phyloP scores from a whole-genome alignment of 2,329 filamentous ascomycete genomes.

The Colletotrichum sp. region DNA sequence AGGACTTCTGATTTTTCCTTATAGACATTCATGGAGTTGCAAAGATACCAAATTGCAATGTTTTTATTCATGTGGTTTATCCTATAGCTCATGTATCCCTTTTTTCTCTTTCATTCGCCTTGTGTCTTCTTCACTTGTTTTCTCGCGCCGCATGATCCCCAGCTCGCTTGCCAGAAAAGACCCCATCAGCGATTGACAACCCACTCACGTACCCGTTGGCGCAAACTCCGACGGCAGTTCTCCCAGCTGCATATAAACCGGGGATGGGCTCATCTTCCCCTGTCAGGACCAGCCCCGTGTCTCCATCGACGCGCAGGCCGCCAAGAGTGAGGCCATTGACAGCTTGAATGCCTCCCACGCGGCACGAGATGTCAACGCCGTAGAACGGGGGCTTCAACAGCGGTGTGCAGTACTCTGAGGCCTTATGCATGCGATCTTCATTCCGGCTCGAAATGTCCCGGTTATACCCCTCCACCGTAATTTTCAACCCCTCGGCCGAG shows the following conservation, averaged over 20 bases:
- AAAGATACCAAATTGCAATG: background rate
- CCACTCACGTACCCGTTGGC: background rate
- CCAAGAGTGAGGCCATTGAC: background rate
- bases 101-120: background rate
- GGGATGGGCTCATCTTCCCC: background rate
- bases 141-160: background rate
- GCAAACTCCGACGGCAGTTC: background rate
- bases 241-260: background rate
- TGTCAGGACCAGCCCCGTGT: background rate
- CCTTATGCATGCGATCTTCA: background rate
- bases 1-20: background rate
- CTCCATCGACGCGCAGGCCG: background rate
- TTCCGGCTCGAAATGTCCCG: background rate
- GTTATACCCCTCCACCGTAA: background rate
- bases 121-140: background rate
- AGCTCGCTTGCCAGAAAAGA: background rate
- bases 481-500: background rate
- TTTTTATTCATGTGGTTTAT: background rate
- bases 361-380: background rate
- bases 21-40: background rate
- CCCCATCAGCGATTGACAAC: background rate
- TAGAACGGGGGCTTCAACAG: background rate
- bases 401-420: background rate
- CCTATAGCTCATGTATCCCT: background rate
- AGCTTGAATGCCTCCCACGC: background rate